A percentile compares a stretch with the other conserved stretches of the same genome.
Evolutionary conservation across 176 grass and related monocot genomes (phyloP).

Genomic region (Hordeum marinum): DNA sequence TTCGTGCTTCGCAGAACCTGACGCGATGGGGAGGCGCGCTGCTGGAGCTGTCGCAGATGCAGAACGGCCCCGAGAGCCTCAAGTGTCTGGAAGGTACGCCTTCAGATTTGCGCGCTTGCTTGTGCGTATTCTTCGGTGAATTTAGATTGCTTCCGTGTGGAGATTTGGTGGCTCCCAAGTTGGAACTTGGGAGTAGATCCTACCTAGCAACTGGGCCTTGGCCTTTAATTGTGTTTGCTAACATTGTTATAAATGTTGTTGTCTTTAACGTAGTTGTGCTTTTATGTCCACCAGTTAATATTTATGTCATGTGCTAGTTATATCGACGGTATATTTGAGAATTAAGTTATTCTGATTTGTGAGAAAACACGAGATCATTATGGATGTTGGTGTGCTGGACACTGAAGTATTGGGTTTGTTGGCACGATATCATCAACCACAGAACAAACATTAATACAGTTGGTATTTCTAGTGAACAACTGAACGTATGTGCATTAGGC

Average conservation of each 20-base stretch:
- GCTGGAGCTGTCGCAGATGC: conserved; percentile 69
- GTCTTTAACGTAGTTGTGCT: not conserved
- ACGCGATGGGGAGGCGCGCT: conserved; percentile 83
- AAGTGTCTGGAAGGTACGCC: conserved; percentile 51
- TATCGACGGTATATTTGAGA: not conserved
- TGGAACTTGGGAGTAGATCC: not conserved
- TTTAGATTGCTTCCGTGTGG: not conserved
- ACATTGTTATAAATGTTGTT: not conserved
- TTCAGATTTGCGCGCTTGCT: not conserved
- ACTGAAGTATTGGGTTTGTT: not conserved
- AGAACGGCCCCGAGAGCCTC: conserved; percentile 39
- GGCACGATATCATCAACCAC: not conserved
- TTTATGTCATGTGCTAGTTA: not conserved
- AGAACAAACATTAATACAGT: not conserved
- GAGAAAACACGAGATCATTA: not conserved
- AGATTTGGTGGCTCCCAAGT: not conserved
- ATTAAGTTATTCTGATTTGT: not conserved
- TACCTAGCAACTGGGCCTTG: not conserved
- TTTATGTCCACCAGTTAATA: not conserved
- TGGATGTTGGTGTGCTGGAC: not conserved
- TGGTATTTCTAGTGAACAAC: not conserved
- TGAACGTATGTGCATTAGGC: not conserved
- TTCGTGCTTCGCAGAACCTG: conserved; percentile 42
- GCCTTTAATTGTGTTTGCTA: not conserved
- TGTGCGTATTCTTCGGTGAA: not conserved